Evolutionary conservation across 2,329 filamentous ascomycete species (phyloP), one percentile per base, ranked within the genome.

Genomic region (Talaromyces sp.): DNA sequence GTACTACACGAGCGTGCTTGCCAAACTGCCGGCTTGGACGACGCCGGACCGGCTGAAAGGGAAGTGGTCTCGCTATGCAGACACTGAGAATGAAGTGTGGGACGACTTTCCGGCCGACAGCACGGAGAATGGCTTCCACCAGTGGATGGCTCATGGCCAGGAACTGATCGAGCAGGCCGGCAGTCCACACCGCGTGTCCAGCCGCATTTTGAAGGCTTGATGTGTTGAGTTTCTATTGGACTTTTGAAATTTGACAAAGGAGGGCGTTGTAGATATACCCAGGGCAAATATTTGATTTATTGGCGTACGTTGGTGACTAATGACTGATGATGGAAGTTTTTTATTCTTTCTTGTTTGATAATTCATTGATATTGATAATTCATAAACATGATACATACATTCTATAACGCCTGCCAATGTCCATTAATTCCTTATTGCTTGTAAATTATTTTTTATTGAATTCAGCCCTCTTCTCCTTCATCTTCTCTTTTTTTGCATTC

Each of bases 401-500:
- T 17, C 7, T 7, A n/a, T 38, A 38, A 24, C 49, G 19, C 31
- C 29, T 55, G 35, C n/a, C 35, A 32, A 35, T 31, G 13, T 24
- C 29, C 14, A 19, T 21, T 8, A 43, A 43, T 43, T 46, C 26
- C 17, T n/a, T 19, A n/a, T 58, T n/a, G n/a, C n/a, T 51, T 58
- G 19, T 26, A 9, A 41, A 55, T 57, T 13, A 62, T 38, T 62
- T 60, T 29, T 62, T 60, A 54, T 62, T 62, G 26, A 21, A 59
- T 38, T 62, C 59, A 6, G 56, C 38, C 58, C 68, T 70, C 59
- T 71, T 70, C 64, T 71, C 72, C 62, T 64, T 68, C 67, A 77
- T 77, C 66, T 74, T 79, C 62, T 84, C 80, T 74, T 84, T 87
- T 81, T 88, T 89, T 13, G 86, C 87, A 2, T 86, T 86, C 60